Conservation (phyloP, 202 grass and related monocot genomes). For the Alloteropsis angusta region DNA sequence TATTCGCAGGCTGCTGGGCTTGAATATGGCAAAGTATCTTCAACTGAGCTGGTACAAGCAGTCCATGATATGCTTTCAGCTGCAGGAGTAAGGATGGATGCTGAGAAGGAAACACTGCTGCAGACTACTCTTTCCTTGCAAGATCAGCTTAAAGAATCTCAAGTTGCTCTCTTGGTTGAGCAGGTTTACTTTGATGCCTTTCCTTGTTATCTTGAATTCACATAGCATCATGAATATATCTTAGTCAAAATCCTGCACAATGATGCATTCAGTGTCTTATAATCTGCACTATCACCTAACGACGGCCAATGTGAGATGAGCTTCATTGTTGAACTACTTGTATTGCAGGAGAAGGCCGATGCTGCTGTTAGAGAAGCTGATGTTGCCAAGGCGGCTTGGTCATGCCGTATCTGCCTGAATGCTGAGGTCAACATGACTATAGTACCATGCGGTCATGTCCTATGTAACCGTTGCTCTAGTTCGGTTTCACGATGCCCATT, state of each 20-base stretch:
- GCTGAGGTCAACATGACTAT: constrained; percentile 67
- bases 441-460: constrained; percentile 78
- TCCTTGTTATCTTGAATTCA: neutral
- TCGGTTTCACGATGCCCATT: constrained; percentile 78
- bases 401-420: constrained; percentile 79
- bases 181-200: constrained; percentile 51
- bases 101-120: constrained; percentile 79
- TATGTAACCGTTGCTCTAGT: constrained; percentile 70
- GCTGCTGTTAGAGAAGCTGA: constrained; percentile 78
- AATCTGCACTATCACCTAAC: neutral
- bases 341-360: constrained; percentile 72
- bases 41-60: constrained; percentile 71
- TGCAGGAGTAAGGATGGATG: constrained; percentile 83
- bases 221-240: neutral
- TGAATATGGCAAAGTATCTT: constrained; percentile 82
- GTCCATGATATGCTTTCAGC: constrained; percentile 91
- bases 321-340: constrained; percentile 8
- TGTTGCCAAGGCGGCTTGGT: constrained; percentile 69
- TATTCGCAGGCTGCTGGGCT: constrained; percentile 48
- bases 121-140: constrained; percentile 73
- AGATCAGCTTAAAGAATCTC: constrained; percentile 93
- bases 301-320: too few species aligned
- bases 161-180: constrained; percentile 86
- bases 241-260: neutral
- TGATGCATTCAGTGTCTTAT: neutral